Base-by-base conservation (phyloP, 129 eudicot species). In the Pittosporum tobira region DNA sequence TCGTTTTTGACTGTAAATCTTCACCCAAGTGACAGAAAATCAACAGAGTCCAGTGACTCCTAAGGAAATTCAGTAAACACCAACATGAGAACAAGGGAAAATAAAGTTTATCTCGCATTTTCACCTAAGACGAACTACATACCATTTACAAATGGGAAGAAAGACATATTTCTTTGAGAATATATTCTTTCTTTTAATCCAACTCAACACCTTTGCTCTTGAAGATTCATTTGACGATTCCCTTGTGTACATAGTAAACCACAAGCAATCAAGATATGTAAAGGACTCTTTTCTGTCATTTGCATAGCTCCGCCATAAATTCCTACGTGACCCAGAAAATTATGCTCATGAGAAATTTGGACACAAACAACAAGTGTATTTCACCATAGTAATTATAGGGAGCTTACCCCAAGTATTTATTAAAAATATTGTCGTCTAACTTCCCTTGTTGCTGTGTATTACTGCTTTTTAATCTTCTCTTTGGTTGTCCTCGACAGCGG, bases 11-110 rank as follows among this genome's bases (percentile, higher is more conserved):
- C 7, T 62, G 51, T 49, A 69, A 48, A 53, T 71, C 65, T 65
- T 81, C 94, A 64, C 81, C 85, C 44, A 88, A 70, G 77, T 84
- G 80, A 62, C 94, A 85, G 25, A 83, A 69, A 62, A 88, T 76
- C 77, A 88, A 57, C 25, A 88, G 85, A 67, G 73, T 71, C 96
- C 96, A 88, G 31, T 84, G 96, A 31, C 68, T 53, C 96, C 91
- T 88, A 55, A 30, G 47, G 61, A 62, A 66, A 47, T 42, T 51
- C 55, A 68, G 47, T 47, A 22, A 47, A 28, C 23, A 23, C 43
- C 57, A 31, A 37, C 26, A 36, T 13, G 19, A 28, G 38, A n/a
- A 65, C 0, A 38, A 46, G 10, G n/a, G n/a, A n/a, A n/a, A 42
- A 38, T 11, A 10, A 34, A 43, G 9, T 20, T 24, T 23, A 20